Evolutionary conservation across 176 grass and related monocot species (phyloP), one percentile per base, ranked within the genome.

Genomic region (Areca catechu): DNA sequence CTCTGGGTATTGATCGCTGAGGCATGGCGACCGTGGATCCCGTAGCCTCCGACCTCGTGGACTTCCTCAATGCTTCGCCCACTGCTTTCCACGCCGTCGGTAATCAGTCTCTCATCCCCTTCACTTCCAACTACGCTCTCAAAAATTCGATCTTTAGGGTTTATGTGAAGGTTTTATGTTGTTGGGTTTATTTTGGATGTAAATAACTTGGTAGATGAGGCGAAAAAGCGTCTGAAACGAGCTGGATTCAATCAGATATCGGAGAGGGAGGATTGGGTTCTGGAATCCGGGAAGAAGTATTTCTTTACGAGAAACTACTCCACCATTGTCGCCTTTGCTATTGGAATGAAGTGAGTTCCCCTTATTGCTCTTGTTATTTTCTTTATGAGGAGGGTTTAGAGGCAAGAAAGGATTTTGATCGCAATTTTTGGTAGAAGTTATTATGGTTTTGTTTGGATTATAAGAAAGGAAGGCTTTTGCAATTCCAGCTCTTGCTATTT

Each of bases 221-320:
- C 87, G 65, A 97, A 97, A 66, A 72, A 62, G 75, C 77, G 52
- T 53, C 77, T 97, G 69, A 85, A 82, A 61, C 71, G 69, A 22
- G 83, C 78, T 65, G 87, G 93, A 66, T 97, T 82, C 77, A 49
- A 7, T n/a, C 80, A 85, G 29, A 68, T 97, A 6, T 97, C 72
- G 22, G 93, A 97, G 75, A 85, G 80, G 25, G 92, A 97, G 65
- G 80, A 85, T 53, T 97, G 93, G 87, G 79, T 71, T 24, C 75
- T 97, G 22, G 22, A 92, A 78, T 54, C 70, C 5, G 93, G 93
- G 5, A 51, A 59, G 72, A 97, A 91, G 75, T 97, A 97, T 34
- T 97, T 91, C 78, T 97, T 92, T 75, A 97, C 87, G 1, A 85
- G 93, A 47, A 97, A 97, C 58, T 75, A 92, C 63, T 97, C 87